phyloP scores from a whole-genome alignment of 257 asterid genomes.

The Solanum sejunctum region DNA sequence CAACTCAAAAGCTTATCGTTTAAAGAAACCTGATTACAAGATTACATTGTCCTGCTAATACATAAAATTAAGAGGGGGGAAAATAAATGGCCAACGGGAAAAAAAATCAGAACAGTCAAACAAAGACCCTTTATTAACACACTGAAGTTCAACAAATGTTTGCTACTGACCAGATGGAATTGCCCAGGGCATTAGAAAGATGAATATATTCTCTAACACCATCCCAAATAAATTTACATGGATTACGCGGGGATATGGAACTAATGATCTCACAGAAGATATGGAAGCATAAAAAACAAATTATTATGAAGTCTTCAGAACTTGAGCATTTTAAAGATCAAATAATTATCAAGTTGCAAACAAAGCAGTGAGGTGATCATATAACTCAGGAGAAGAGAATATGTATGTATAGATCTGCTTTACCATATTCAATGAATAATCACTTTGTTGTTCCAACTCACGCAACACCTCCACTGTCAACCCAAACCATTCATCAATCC shows the following conservation, averaged over 20 bases:
- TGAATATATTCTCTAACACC: background rate
- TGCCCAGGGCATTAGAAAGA: background rate
- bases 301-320: background rate
- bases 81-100: background rate
- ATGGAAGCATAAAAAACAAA: background rate
- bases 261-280: background rate
- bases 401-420: background rate
- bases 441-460: slow-evolving; percentile 66
- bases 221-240: background rate
- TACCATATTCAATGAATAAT: slow-evolving; percentile 66
- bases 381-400: background rate
- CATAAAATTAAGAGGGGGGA: background rate
- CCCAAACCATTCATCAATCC: slow-evolving; percentile 93
- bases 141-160: background rate
- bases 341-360: background rate
- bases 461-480: slow-evolving; percentile 59
- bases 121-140: background rate
- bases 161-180: background rate
- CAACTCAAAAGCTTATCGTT: background rate
- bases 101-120: background rate
- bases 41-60: background rate
- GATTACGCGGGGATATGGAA: background rate
- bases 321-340: background rate
- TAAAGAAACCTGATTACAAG: background rate
- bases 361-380: background rate